phyloP scores from a whole-genome alignment of 2,329 filamentous ascomycete species.

The Fusarium beomiforme region DNA sequence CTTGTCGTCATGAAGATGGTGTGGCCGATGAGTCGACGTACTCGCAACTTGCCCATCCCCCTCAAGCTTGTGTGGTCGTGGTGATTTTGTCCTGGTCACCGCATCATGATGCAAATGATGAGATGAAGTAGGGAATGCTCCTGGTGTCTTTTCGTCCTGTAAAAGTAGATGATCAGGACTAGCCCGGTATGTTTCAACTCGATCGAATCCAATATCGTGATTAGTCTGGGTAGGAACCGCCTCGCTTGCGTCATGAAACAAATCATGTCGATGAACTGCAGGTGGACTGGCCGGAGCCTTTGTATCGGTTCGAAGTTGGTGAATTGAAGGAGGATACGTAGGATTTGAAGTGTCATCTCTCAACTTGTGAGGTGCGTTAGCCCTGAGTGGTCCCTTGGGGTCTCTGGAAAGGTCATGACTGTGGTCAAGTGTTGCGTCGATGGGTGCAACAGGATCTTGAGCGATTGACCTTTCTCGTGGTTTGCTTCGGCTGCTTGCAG shows the following conservation, averaged over 20 bases:
- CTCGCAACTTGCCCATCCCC: constrained; percentile 15
- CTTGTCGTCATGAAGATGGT: constrained; percentile 32
- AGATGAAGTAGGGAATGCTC: constrained; percentile 6
- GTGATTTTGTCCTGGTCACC: neutral
- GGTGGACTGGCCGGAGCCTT: constrained; percentile 16
- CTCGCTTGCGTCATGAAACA: constrained; percentile 14
- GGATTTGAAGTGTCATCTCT: constrained; percentile 12
- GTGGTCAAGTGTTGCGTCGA: constrained; percentile 15
- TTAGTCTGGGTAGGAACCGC: neutral
- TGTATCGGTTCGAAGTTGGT: constrained; percentile 25
- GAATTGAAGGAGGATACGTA: constrained; percentile 22
- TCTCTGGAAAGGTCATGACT: constrained; percentile 25
- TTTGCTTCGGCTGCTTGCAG: constrained; percentile 5
- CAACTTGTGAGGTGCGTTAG: neutral
- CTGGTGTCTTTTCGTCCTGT: constrained; percentile 12
- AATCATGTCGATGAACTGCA: constrained; percentile 20
- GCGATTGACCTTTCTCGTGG: constrained; percentile 27
- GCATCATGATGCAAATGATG: constrained; percentile 28
- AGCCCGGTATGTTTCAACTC: constrained; percentile 2
- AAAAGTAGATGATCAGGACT: constrained; percentile 26
- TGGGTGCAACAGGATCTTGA: constrained; percentile 7
- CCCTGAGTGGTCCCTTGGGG: neutral
- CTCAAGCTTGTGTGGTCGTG: constrained; percentile 26
- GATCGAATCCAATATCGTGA: constrained; percentile 23
- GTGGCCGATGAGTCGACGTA: constrained; percentile 5